Percentiles rank a stretch among this genome's conserved stretches.
Evolutionary conservation across 331 rosid genomes (phyloP).

Genomic region (Prunus yedoensis): DNA sequence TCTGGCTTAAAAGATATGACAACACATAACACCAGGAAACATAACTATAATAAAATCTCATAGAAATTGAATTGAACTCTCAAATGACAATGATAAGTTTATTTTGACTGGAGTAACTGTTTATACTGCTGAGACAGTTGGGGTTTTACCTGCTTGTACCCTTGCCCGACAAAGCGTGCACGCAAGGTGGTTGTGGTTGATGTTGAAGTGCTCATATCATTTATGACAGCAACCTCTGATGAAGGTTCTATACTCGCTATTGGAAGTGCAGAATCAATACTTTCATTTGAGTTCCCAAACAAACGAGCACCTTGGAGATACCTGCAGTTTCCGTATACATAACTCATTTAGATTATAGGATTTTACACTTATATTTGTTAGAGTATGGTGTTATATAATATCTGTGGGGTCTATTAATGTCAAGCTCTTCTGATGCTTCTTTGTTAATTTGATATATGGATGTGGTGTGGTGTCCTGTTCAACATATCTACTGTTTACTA

Average conservation of each 20-base stretch:
- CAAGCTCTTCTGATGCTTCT: not conserved
- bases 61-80: not conserved
- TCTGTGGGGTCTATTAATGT: not conserved
- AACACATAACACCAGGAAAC: not conserved
- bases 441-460: not conserved
- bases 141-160: constrained; percentile 77
- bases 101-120: not conserved
- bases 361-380: not conserved
- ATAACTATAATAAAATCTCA: not conserved
- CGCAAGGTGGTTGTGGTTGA: constrained; percentile 39
- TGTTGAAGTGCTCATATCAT: constrained; percentile 22
- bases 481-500: not conserved
- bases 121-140: not conserved
- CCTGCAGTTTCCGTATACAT: constrained; percentile 37
- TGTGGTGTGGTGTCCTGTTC: not conserved
- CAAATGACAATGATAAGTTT: not conserved
- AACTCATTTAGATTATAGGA: constrained; percentile 7
- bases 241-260: constrained; percentile 31
- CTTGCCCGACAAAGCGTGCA: constrained; percentile 79
- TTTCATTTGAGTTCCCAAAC: constrained; percentile 46
- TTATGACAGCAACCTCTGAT: constrained; percentile 40
- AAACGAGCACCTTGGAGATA: constrained; percentile 71
- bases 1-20: not conserved
- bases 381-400: not conserved
- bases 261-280: constrained; percentile 31